phyloP scores from a whole-genome alignment of 805 yeast genomes.

The Candida xiaguanensis region DNA sequence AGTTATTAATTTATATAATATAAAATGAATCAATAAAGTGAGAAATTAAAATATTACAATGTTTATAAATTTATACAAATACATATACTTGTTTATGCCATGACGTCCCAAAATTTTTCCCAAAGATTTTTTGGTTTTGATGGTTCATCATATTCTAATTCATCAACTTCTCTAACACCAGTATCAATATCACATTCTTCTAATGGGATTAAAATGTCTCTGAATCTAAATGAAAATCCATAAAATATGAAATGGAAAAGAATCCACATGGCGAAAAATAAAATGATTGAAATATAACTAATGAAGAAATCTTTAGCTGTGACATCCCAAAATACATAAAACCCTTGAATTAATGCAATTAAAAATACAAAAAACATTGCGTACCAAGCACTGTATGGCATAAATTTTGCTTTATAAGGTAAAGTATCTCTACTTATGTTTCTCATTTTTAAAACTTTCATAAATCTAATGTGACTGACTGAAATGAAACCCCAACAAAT shows the following conservation, averaged over 20 bases:
- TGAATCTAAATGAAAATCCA: conserved; percentile 32
- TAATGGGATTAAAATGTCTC: conserved; percentile 33
- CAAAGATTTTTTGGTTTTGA: conserved; percentile 44
- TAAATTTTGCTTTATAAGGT: conserved; percentile 68
- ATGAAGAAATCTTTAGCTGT: conserved; percentile 60
- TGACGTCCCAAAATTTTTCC: conserved; percentile 49
- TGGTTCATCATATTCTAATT: conserved; percentile 52
- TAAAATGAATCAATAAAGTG: too few relatives aligned
- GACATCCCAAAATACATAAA: conserved; percentile 54
- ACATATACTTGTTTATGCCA: not conserved
- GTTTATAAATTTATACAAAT: too few relatives aligned
- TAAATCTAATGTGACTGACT: conserved; percentile 64
- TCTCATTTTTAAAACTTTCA: conserved; percentile 58
- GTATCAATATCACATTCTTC: conserved; percentile 69
- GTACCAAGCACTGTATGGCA: conserved; percentile 68
- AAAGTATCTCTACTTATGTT: conserved; percentile 64
- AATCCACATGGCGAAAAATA: conserved; percentile 54
- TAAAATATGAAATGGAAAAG: conserved; percentile 52
- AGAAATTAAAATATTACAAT: not conserved
- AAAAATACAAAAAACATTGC: conserved; percentile 51
- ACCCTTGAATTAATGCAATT: conserved; percentile 72
- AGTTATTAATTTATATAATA: too few relatives aligned
- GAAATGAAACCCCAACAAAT: conserved; percentile 70
- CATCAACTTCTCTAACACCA: conserved; percentile 63
- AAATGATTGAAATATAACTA: conserved; percentile 64